These are phyloP conservation scores for Psilocybe subaeruginosa DNA, from an alignment of 768 basidiomycete species.

Conservation along the genomic window DNA sequence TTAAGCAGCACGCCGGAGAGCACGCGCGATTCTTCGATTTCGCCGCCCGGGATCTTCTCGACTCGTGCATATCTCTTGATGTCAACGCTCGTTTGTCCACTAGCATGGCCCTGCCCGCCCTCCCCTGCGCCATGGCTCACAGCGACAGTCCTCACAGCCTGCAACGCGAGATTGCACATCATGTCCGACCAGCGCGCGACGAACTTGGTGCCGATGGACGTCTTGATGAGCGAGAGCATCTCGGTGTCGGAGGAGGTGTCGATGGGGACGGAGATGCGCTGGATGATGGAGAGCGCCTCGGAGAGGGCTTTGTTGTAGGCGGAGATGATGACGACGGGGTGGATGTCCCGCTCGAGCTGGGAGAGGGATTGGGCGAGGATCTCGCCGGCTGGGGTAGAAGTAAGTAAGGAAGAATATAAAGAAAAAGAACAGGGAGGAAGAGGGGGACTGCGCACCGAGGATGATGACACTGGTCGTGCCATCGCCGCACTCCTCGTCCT, in stretches of 20 bases:
- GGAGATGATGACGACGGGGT: constrained; percentile 98
- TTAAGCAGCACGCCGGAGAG: constrained; percentile 94
- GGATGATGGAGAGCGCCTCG: constrained; percentile 88
- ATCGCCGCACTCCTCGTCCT: constrained; percentile 99
- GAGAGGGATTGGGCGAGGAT: constrained; percentile 94
- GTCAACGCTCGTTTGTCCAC: constrained; percentile 86
- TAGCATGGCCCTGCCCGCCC: constrained; percentile 34
- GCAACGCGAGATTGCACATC: constrained; percentile 94
- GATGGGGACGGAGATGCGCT: constrained; percentile 88
- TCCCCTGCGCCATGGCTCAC: constrained; percentile 39
- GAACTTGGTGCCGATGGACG: constrained; percentile 98
- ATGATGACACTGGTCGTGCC: constrained; percentile 99
- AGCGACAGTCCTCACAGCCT: constrained; percentile 90
- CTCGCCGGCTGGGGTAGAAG: constrained; percentile 70
- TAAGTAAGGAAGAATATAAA: neutral
- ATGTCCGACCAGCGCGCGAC: constrained; percentile 95
- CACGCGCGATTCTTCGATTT: constrained; percentile 91
- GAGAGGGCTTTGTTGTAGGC: constrained; percentile 97
- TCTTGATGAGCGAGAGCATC: constrained; percentile 97
- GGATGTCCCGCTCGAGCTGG: constrained; percentile 94
- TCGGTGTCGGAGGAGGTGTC: constrained; percentile 82
- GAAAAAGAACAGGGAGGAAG: neutral
- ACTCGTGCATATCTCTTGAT: constrained; percentile 98
- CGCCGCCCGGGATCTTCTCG: constrained; percentile 97
- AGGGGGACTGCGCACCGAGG: constrained; percentile 60